Evolutionary conservation across 345 rosid genomes (phyloP).

Genomic region (rapeseed (Brassica napus)): DNA sequence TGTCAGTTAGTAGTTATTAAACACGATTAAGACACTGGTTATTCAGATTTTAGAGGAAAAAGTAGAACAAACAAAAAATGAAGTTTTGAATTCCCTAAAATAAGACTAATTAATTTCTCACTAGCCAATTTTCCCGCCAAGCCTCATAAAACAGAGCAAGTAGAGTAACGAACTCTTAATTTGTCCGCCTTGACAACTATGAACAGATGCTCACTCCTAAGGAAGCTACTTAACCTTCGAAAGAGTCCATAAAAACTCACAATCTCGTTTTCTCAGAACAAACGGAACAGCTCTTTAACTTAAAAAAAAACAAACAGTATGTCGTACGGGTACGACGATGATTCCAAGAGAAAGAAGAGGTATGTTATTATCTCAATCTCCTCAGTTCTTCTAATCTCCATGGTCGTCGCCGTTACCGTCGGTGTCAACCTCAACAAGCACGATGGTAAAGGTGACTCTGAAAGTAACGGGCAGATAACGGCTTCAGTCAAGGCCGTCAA

Average conservation of each 20-base stretch:
- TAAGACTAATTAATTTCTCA: constrained; percentile 18
- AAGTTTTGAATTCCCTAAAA: constrained; percentile 23
- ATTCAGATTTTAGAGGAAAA: constrained; percentile 1
- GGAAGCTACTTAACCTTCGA: constrained; percentile 37
- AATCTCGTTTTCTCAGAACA: constrained; percentile 1
- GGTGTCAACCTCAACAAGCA: constrained; percentile 34
- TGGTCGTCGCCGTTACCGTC: constrained; percentile 57
- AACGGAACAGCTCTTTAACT: constrained; percentile 32
- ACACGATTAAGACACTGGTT: constrained; percentile 28
- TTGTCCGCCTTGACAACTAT: constrained; percentile 5
- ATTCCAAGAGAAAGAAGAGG: constrained; percentile 48
- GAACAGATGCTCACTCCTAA: constrained; percentile 15
- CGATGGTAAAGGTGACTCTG: not conserved
- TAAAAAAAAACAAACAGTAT: not conserved
- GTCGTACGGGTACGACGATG: constrained; percentile 36
- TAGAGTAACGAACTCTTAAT: constrained; percentile 35
- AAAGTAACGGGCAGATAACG: constrained; percentile 26
- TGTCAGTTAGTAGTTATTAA: not conserved
- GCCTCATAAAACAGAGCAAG: constrained; percentile 35
- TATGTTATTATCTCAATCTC: constrained; percentile 41
- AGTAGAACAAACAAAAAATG: constrained; percentile 10
- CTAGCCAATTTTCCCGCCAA: constrained; percentile 32
- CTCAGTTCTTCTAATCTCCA: constrained; percentile 51
- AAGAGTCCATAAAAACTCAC: constrained; percentile 34
- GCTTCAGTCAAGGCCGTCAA: constrained; percentile 61